Base-by-base conservation (phyloP, 371 early-diverging fungal species). In the Apophysomyces sp. region DNA sequence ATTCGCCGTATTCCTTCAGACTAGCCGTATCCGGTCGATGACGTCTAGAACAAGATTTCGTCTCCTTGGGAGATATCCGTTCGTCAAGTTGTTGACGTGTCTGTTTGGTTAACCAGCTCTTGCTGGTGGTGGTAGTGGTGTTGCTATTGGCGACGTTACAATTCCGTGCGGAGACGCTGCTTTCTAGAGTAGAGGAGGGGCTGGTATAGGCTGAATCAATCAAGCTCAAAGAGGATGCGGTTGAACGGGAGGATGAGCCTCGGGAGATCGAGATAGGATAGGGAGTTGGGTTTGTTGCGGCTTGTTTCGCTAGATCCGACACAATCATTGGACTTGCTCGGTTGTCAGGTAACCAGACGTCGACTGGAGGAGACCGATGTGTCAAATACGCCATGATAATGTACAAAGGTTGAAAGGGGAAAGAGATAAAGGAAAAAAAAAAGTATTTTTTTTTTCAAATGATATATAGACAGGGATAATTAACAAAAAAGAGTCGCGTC, bases 1-100 rank as follows among this genome's bases (percentile, higher is more conserved):
- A 90, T 34, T 89, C 80, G 24, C 93, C 92, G 65, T 93, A 93
- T 74, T 91, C 92, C 68, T 90, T 82, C 32, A 75, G 57, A 28
- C 70, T 73, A 8, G 71, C 67, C 15, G 77, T 76, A 27, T 67
- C 62, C 29, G 68, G 59, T 28, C 63, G 60, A 36, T 70, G 68
- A 34, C 67, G 67, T 41, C 64, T 57, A 39, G 24, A n/a, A 29
- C 11, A 11, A 16, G 31, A 24, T 16, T 18, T 6, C 27, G 24
- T 21, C 21, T 26, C 21, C 15, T 54, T 13, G 21, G n/a, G 28
- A 30, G 54, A 44, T 54, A 32, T 36, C 44, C 41, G 55, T 24
- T 57, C 32, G 55, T 58, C 41, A 4, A 27, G 55, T 49, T 60
- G 56, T 57, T 57, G 52, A 40, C 7, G 34, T 26, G 21, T n/a